Evolutionary conservation across 2,329 filamentous ascomycete genomes (phyloP).

Genomic region (Diaporthe amygdali): DNA sequence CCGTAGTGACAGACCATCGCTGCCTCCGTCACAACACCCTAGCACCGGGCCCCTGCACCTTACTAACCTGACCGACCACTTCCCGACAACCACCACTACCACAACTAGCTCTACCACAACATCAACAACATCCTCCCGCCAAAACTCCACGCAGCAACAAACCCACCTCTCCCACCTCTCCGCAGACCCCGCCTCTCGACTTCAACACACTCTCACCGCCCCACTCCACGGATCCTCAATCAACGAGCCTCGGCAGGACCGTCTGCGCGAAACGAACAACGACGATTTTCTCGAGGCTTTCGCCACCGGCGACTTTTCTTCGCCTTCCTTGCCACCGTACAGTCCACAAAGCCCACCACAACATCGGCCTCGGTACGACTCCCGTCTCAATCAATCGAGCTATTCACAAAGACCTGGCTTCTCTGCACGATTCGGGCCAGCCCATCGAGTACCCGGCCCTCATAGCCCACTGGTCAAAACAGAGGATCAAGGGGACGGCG

Average conservation of each 20-base stretch:
- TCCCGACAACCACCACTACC: background rate
- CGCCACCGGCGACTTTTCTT: conserved; percentile 34
- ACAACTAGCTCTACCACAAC: background rate
- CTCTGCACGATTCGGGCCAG: background rate
- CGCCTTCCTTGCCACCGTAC: conserved; percentile 35
- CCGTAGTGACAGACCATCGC: background rate
- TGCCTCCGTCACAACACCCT: background rate
- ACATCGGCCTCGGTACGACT: background rate
- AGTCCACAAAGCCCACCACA: conserved; percentile 22
- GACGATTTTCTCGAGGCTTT: conserved; percentile 32
- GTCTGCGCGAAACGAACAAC: conserved; percentile 12
- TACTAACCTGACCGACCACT: background rate
- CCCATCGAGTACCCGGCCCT: background rate
- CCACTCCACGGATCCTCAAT: background rate
- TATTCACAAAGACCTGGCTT: background rate
- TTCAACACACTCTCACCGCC: background rate
- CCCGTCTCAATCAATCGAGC: background rate
- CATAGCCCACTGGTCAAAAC: background rate
- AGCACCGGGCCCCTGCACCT: conserved; percentile 5
- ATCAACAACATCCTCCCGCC: background rate
- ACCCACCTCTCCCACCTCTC: background rate
- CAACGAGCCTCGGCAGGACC: background rate
- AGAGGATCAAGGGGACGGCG: background rate
- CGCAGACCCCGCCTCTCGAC: background rate
- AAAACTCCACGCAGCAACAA: background rate